Percentiles rank a stretch among this genome's conserved stretches.
These are phyloP conservation scores for Fagus sylvatica DNA, from an alignment of 306 rosid genomes.

Conservation along the genomic window DNA sequence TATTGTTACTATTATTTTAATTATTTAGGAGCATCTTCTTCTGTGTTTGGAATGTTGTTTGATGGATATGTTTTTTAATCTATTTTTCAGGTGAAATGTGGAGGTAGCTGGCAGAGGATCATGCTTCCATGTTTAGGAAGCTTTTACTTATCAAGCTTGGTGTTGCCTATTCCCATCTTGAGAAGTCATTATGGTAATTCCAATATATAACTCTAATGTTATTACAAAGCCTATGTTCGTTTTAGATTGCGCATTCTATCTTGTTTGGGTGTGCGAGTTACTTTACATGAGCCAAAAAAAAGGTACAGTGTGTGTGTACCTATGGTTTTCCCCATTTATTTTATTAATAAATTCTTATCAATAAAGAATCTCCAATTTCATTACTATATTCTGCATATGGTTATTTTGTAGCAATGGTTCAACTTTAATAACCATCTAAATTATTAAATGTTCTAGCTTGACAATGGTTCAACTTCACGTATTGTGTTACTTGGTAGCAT, in stretches of 20 bases:
- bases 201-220: no score
- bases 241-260: no score
- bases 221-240: no score
- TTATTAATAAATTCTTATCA: not conserved
- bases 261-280: no score
- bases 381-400: not conserved
- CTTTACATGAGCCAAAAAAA: no score
- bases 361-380: not conserved
- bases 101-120: not conserved
- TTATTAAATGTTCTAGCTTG: not conserved
- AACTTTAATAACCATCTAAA: not conserved
- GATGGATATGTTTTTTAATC: not conserved
- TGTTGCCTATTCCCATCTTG: not conserved
- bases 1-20: not conserved
- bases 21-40: not conserved
- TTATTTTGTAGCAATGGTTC: not conserved
- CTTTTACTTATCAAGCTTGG: not conserved
- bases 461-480: not conserved
- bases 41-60: not conserved
- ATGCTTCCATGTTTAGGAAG: not conserved
- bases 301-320: not conserved
- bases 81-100: constrained; percentile 4
- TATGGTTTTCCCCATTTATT: not conserved
- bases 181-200: no score
- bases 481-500: not conserved